phyloP scores from a whole-genome alignment of 2,329 filamentous ascomycete species.

The Trichoderma koningiopsis region DNA sequence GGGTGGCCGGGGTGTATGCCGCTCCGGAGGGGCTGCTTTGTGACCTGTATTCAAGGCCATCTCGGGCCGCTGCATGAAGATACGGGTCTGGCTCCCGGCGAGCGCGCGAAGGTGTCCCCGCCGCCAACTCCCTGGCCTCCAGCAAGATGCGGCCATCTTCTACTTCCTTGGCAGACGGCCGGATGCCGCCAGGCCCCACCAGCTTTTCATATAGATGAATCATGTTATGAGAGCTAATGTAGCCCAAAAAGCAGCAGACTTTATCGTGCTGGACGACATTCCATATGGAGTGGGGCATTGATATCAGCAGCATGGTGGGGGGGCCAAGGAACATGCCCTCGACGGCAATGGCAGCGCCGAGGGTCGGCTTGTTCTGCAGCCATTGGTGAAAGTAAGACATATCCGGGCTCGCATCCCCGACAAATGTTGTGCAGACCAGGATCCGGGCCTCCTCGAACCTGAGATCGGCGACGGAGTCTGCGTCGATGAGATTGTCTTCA shows the following conservation, averaged over 20 bases:
- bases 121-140: conserved; percentile 53
- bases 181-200: conserved; percentile 49
- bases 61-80: conserved; percentile 32
- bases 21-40: conserved; percentile 36
- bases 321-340: conserved; percentile 70
- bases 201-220: conserved; percentile 64
- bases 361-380: conserved; percentile 61
- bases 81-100: conserved; percentile 36
- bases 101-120: conserved; percentile 38
- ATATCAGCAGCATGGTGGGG: conserved; percentile 66
- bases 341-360: conserved; percentile 61
- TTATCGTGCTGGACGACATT: conserved; percentile 67
- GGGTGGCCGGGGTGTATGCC: conserved; percentile 30
- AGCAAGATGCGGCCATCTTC: conserved; percentile 61
- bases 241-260: conserved; percentile 66
- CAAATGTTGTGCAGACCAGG: conserved; percentile 68
- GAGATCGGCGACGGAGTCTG: conserved; percentile 54
- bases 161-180: conserved; percentile 54
- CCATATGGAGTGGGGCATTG: conserved; percentile 66
- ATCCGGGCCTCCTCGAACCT: conserved; percentile 64
- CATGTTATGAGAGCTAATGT: conserved; percentile 69
- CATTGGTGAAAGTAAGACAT: conserved; percentile 68
- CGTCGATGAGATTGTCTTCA: conserved; percentile 49
- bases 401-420: conserved; percentile 65
- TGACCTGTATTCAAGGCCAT: conserved; percentile 32